Evolutionary conservation across 164 flowering plant genomes (phyloP).

Genomic region (Akebia trifoliata): DNA sequence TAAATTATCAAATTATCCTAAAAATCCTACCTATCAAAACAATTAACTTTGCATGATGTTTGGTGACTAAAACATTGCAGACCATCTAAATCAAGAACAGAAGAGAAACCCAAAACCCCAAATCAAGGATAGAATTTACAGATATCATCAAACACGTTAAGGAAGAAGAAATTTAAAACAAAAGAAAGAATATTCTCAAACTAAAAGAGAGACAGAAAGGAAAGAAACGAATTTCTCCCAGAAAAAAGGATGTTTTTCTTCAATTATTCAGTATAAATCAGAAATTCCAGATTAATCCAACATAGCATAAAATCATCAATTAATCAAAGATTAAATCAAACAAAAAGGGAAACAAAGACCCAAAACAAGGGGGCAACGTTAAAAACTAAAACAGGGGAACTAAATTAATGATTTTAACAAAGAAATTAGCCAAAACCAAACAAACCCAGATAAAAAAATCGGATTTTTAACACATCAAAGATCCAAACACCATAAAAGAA

Average conservation of each 20-base stretch:
- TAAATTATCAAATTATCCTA: too few relatives aligned
- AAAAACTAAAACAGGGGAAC: neutral
- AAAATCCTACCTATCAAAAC: too few relatives aligned
- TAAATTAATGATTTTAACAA: too few relatives aligned
- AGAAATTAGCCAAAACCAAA: too few relatives aligned
- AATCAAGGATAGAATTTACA: slow-evolving; percentile 4
- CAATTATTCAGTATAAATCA: slow-evolving; percentile 9
- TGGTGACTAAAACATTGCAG: too few relatives aligned
- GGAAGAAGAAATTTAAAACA: neutral
- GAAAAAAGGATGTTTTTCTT: slow-evolving; percentile 10
- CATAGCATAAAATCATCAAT: neutral
- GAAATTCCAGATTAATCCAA: too few relatives aligned
- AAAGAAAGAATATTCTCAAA: slow-evolving; percentile 15
- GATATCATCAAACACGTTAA: neutral
- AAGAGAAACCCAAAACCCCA: neutral
- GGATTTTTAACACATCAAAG: neutral
- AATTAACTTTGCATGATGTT: too few relatives aligned
- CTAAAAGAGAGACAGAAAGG: slow-evolving; percentile 8
- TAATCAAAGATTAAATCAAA: slow-evolving; percentile 1
- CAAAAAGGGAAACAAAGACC: neutral
- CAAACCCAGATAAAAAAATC: slow-evolving; percentile 1
- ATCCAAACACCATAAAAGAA: neutral
- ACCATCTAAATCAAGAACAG: too few relatives aligned
- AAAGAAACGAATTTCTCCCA: slow-evolving; percentile 8
- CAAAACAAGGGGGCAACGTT: neutral